Base-by-base conservation (phyloP, 208 protist species). In the Trypanosoma platydactyli region DNA sequence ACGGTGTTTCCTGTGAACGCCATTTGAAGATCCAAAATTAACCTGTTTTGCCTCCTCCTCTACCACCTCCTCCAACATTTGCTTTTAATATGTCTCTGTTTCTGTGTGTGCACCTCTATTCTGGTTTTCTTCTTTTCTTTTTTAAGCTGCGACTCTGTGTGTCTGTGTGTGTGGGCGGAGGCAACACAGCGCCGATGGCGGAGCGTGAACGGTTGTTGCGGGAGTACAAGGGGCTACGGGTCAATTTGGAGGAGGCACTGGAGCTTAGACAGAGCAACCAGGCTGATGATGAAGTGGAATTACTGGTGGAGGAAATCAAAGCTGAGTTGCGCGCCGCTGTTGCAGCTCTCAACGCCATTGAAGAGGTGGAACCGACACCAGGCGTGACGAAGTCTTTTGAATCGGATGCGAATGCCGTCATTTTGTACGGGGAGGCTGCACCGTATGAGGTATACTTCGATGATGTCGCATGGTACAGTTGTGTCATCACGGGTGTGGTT, bases 361-460 rank as follows among this genome's bases (percentile, higher is more conserved):
- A 91, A 58, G 64, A 35, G 3, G 66, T 86, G 13, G 49, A 74
- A 29, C 58, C 72, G 27, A 89, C 86, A n/a, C 68, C 69, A 13
- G 80, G 57, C 2, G 33, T 86, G 9, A 64, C 71, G 35, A 77
- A 75, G 65, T 48, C 44, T 25, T 35, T 60, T 33, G 70, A 27
- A 7, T 4, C 15, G 13, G 54, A 80, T 60, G 46, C 1, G 11
- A 62, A 48, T 15, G 4, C 30, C 16, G 38, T 57, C 46, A 62
- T 69, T 29, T 44, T 20, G 18, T 71, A 57, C 51, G n/a, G 18
- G 33, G 60, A 59, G 20, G 45, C 59, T 20, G 84, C 82, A 6
- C 83, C 83, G 12, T 94, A 88, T 56, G 84, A 94, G 45, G 76
- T 94, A 7, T 63, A 81, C 49, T 94, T 77, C 46, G 88, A 94